A percentile compares a stretch with the other conserved stretches of the same genome.
Evolutionary conservation across 2,329 filamentous ascomycete genomes (phyloP).

Genomic region (Verticillium nubilum): DNA sequence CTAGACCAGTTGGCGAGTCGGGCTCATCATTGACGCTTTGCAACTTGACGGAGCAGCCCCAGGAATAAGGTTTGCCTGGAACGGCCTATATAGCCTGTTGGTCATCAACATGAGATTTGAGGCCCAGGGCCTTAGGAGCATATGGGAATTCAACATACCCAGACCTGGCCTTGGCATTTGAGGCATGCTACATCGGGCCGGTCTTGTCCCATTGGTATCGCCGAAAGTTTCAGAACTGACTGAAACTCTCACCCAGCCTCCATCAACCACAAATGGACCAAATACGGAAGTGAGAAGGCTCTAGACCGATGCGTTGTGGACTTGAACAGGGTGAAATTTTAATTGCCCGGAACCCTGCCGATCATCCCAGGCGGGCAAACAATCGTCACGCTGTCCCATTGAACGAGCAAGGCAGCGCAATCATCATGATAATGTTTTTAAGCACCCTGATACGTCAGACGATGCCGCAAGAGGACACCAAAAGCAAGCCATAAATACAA

Average conservation of each 20-base stretch:
- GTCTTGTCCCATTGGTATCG: neutral
- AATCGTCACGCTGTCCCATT: no score
- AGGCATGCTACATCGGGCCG: neutral
- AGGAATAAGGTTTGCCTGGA: neutral
- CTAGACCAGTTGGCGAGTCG: neutral
- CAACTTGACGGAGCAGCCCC: neutral
- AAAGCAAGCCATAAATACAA: no score
- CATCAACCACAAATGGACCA: neutral
- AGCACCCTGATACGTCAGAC: no score
- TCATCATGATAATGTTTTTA: no score
- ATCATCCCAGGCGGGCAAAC: no score
- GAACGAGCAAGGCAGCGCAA: no score
- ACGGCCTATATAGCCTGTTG: neutral
- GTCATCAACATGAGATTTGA: neutral
- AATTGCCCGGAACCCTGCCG: no score
- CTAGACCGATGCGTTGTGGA: no score
- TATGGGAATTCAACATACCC: neutral
- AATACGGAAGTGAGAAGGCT: no score
- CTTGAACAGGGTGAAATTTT: no score
- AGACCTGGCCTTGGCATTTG: neutral
- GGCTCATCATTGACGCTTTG: neutral
- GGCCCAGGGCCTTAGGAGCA: neutral
- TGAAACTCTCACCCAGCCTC: neutral
- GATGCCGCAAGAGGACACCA: no score
- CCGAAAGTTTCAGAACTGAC: neutral